Evolutionary conservation across 2,329 filamentous ascomycete genomes (phyloP).

Genomic region (Chaetothyriales sp.): DNA sequence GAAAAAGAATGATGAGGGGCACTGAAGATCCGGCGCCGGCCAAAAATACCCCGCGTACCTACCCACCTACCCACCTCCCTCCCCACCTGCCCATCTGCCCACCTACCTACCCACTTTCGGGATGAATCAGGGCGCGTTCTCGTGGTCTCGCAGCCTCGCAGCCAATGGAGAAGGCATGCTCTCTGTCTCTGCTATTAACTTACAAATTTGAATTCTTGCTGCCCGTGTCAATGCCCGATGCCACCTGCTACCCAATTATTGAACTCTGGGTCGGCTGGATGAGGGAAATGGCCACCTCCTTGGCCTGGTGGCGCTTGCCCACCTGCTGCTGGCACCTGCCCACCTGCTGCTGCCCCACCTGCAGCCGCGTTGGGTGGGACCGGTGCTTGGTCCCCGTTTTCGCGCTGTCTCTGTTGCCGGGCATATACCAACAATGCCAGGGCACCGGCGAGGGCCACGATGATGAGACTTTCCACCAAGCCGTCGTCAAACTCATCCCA

Average conservation of each 20-base stretch:
- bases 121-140: too few species aligned
- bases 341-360: too few species aligned
- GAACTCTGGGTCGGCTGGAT: slow-evolving; percentile 51
- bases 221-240: slow-evolving; percentile 35
- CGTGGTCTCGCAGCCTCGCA: neutral
- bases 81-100: too few species aligned
- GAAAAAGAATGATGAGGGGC: too few species aligned
- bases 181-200: neutral
- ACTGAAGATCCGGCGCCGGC: too few species aligned
- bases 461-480: slow-evolving; percentile 68
- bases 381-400: slow-evolving; percentile 28
- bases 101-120: too few species aligned
- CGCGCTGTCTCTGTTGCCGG: slow-evolving; percentile 52
- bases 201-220: neutral
- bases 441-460: slow-evolving; percentile 59
- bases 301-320: slow-evolving; percentile 13
- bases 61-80: too few species aligned
- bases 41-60: too few species aligned
- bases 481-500: slow-evolving; percentile 59
- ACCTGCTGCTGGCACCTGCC: slow-evolving; percentile 16
- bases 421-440: slow-evolving; percentile 71
- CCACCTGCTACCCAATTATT: slow-evolving; percentile 53
- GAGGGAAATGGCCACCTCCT: slow-evolving; percentile 39
- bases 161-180: neutral
- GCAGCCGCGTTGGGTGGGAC: slow-evolving; percentile 6